These are phyloP conservation scores for Vitis riparia DNA, from an alignment of 164 flowering plant genomes.

Conservation along the genomic window DNA sequence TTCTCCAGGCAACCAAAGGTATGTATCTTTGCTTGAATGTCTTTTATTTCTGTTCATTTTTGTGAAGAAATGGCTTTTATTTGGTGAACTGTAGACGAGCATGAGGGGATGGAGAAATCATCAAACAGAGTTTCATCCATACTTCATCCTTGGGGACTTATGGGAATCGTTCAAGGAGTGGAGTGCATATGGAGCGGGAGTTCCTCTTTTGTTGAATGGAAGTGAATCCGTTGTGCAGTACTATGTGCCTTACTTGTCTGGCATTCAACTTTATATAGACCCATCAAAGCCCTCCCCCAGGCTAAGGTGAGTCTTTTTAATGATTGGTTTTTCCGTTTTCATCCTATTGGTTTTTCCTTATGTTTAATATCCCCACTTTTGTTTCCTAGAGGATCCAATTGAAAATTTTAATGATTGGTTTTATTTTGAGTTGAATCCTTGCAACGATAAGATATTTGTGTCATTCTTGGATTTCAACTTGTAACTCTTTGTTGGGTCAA, in stretches of 20 bases:
- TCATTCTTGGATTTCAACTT: too few species aligned
- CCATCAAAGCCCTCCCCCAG: constrained; percentile 31
- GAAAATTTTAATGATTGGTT: not conserved
- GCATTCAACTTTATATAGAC: constrained; percentile 61
- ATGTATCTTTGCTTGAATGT: not conserved
- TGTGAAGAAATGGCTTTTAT: not conserved
- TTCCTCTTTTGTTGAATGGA: constrained; percentile 56
- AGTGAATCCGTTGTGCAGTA: constrained; percentile 63
- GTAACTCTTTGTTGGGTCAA: too few species aligned
- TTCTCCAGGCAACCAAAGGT: not conserved
- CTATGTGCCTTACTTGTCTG: constrained; percentile 79
- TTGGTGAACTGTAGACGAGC: constrained; percentile 30
- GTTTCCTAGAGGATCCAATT: too few species aligned
- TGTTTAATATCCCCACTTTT: too few species aligned
- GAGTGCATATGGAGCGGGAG: constrained; percentile 86
- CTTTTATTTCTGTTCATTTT: not conserved
- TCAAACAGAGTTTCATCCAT: constrained; percentile 35
- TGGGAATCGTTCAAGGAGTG: constrained; percentile 80
- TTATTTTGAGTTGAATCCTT: not conserved
- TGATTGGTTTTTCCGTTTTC: too few species aligned
- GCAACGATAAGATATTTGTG: too few species aligned
- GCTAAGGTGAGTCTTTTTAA: constrained; percentile 27
- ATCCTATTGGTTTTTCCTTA: too few species aligned
- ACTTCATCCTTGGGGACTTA: constrained; percentile 62
- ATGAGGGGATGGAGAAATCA: constrained; percentile 35